These are phyloP conservation scores for Ananas comosus DNA, from an alignment of 176 grass and related monocot species.

Conservation along the genomic window DNA sequence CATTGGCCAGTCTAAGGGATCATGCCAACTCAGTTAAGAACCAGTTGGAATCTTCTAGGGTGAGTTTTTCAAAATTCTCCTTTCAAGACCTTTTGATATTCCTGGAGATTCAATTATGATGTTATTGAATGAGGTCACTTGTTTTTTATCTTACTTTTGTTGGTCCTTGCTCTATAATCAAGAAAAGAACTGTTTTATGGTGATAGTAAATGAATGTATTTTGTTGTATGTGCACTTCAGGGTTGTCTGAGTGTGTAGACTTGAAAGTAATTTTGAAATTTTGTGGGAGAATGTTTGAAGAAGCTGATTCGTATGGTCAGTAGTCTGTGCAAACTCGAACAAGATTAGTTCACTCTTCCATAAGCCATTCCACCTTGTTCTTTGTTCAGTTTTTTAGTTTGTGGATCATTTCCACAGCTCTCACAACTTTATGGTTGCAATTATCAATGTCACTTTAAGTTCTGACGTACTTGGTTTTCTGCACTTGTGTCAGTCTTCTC, in stretches of 20 bases:
- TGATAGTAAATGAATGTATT: too few relatives aligned
- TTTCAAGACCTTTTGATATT: neutral
- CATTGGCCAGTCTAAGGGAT: conserved; percentile 48
- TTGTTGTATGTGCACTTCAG: too few relatives aligned
- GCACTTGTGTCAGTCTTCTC: conserved; percentile 46
- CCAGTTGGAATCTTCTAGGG: conserved; percentile 67
- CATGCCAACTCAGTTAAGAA: conserved; percentile 50
- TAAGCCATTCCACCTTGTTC: too few relatives aligned
- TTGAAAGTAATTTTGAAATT: too few relatives aligned
- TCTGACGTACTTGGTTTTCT: neutral
- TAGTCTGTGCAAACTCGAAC: too few relatives aligned
- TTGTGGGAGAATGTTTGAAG: too few relatives aligned
- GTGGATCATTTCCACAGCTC: neutral
- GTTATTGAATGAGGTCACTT: neutral
- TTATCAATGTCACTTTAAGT: neutral
- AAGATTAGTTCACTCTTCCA: too few relatives aligned
- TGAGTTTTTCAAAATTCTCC: conserved; percentile 16
- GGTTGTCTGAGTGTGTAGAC: too few relatives aligned
- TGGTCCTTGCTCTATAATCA: neutral
- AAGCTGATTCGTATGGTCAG: too few relatives aligned
- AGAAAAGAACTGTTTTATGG: too few relatives aligned
- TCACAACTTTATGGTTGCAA: neutral
- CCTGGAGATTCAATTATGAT: neutral
- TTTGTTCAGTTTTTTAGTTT: conserved; percentile 2
- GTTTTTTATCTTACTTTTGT: neutral